A percentile compares a stretch with the other conserved stretches of the same genome.
These are phyloP conservation scores for Aspergillus avenaceus DNA, from an alignment of 495 filamentous ascomycete genomes.

Conservation along the genomic window DNA sequence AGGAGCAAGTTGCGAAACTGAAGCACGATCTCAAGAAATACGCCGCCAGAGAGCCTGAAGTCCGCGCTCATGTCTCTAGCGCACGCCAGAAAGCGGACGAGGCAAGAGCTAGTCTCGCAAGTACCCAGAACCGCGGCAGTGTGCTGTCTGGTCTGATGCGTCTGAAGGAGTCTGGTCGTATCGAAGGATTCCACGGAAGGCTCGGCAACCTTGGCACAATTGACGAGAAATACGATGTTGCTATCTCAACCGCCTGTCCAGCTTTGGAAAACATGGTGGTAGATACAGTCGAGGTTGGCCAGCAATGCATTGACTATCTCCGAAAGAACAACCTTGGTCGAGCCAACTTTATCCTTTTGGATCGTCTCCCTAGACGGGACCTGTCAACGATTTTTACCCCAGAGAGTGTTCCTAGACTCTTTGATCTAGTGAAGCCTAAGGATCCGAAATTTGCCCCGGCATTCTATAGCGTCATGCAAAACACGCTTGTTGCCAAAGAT, in stretches of 20 bases:
- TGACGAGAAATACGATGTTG: constrained; percentile 89
- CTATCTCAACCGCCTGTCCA: constrained; percentile 93
- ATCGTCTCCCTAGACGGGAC: constrained; percentile 75
- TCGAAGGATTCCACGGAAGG: constrained; percentile 93
- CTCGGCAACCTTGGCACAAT: constrained; percentile 95
- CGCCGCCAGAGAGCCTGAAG: constrained; percentile 68
- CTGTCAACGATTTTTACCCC: constrained; percentile 78
- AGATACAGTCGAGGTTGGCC: constrained; percentile 88
- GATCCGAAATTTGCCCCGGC: constrained; percentile 83
- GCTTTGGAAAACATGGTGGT: constrained; percentile 92
- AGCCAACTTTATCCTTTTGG: constrained; percentile 92
- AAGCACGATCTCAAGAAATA: constrained; percentile 69
- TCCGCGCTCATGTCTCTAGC: constrained; percentile 76
- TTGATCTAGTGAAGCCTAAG: constrained; percentile 88
- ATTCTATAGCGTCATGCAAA: constrained; percentile 88
- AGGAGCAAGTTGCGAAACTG: constrained; percentile 68
- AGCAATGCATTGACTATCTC: constrained; percentile 96
- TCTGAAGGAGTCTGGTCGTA: constrained; percentile 90
- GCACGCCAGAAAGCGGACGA: constrained; percentile 93
- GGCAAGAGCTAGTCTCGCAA: constrained; percentile 81
- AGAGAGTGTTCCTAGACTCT: constrained; percentile 85
- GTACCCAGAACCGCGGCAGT: constrained; percentile 86
- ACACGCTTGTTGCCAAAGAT: constrained; percentile 90
- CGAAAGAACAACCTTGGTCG: constrained; percentile 97
- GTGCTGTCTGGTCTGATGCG: constrained; percentile 89